Evolutionary conservation across 345 rosid species (phyloP), one percentile per base, ranked within the genome.

Genomic region (Populus euphratica): DNA sequence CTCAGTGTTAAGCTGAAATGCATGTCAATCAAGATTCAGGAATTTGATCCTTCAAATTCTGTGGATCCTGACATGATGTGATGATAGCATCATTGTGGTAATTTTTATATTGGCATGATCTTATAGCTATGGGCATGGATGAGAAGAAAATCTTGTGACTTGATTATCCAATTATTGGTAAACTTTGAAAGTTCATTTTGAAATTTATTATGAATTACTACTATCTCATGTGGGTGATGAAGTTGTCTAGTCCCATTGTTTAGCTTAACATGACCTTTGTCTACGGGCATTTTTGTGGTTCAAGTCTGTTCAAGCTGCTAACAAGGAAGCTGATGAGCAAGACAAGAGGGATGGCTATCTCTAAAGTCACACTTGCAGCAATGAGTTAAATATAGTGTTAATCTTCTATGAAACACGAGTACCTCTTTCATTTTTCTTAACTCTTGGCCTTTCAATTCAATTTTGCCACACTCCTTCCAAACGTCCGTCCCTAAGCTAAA

Each of bases 241-340:
- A 63, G 68, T 23, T 29, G 13, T 18, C 11, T 67, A 18, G n/a
- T 67, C 21, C 44, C 12, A 5, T 16, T 67, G n/a, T 35, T 67
- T 33, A 16, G 44, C 23, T 36, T 67, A 67, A 68, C 41, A 5
- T 2, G 8, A 5, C 38, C 6, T 14, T 43, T 74, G 13, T 49
- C 14, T 77, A 31, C 88, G 92, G 99, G 89, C 90, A 49, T 91
- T 86, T 76, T 82, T 95, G 67, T 93, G 99, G 99, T 90, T 82
- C 82, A 95, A 95, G 88, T 89, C 99, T 20, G 96, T 95, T 78
- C 85, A 93, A 88, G 88, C 77, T 75, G 99, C 99, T 56, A 95
- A 95, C 83, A 90, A 89, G 85, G 98, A 95, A 81, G 94, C 94
- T 13, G 92, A 88, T 73, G 96, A 95, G 63, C 98, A 93, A 85